These are phyloP conservation scores for Botrytis aclada DNA, from an alignment of 2,329 filamentous ascomycete genomes.

Conservation along the genomic window DNA sequence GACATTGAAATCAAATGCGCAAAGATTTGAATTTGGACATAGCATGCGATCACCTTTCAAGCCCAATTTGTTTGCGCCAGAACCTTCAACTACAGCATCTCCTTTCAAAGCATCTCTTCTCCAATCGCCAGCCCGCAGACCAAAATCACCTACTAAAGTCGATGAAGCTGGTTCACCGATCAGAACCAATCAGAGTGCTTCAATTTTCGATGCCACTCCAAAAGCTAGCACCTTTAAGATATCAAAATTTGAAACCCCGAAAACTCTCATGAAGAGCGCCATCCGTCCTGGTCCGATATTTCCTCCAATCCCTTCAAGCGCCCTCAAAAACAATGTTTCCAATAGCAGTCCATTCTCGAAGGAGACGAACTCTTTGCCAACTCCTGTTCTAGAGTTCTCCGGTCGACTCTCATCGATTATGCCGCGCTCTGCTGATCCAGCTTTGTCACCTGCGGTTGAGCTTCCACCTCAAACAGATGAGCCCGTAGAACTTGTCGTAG, in stretches of 20 bases:
- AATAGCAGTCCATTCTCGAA: slow-evolving; percentile 16
- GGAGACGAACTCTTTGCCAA: background rate
- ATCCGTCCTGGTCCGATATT: slow-evolving; percentile 28
- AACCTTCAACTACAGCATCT: slow-evolving; percentile 23
- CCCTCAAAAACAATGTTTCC: slow-evolving; percentile 1
- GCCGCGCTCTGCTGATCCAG: slow-evolving; percentile 38
- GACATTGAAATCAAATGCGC: slow-evolving; percentile 54
- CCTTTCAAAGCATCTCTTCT: slow-evolving; percentile 36
- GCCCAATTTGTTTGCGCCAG: slow-evolving; percentile 29
- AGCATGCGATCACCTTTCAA: slow-evolving; percentile 36
- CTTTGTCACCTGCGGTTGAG: slow-evolving; percentile 21
- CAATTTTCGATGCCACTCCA: slow-evolving; percentile 31
- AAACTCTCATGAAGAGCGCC: slow-evolving; percentile 31
- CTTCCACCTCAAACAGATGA: slow-evolving; percentile 25
- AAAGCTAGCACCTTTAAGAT: slow-evolving; percentile 35
- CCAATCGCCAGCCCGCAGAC: slow-evolving; percentile 37
- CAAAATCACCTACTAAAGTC: slow-evolving; percentile 37
- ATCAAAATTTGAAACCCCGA: slow-evolving; percentile 35
- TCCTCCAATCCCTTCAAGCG: slow-evolving; percentile 27
- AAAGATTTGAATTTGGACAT: slow-evolving; percentile 40
- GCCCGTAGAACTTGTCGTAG: background rate
- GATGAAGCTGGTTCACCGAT: slow-evolving; percentile 34
- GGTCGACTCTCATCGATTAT: slow-evolving; percentile 42
- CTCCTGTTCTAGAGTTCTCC: slow-evolving; percentile 37
- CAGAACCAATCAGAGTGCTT: slow-evolving; percentile 22